These are phyloP conservation scores for Exidia glandulosa DNA, from an alignment of 768 basidiomycete species.

Conservation along the genomic window DNA sequence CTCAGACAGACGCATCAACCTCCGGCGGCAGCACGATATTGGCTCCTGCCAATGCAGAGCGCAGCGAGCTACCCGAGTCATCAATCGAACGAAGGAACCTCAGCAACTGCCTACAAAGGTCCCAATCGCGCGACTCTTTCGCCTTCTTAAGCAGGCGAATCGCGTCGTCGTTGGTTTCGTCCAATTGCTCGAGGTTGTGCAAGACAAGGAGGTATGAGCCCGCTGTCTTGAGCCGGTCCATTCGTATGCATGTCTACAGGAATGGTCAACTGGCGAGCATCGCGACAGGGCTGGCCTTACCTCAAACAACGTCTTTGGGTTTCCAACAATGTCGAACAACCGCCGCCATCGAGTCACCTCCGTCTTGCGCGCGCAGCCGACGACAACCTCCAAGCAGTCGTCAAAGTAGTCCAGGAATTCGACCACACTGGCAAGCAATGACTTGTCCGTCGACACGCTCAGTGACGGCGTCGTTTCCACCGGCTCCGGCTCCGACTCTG, in stretches of 20 bases:
- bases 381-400: slow-evolving; percentile 82
- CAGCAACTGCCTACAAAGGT: slow-evolving; percentile 82
- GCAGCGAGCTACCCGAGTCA: slow-evolving; percentile 64
- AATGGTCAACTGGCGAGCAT: not conserved
- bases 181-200: slow-evolving; percentile 85
- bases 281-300: slow-evolving; percentile 28
- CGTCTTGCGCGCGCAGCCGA: slow-evolving; percentile 92
- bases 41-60: slow-evolving; percentile 36
- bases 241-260: slow-evolving; percentile 57
- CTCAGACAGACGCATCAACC: not conserved
- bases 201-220: slow-evolving; percentile 88
- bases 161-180: slow-evolving; percentile 66
- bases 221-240: slow-evolving; percentile 73
- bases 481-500: slow-evolving; percentile 16
- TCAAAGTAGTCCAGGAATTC: slow-evolving; percentile 95
- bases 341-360: slow-evolving; percentile 85
- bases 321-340: slow-evolving; percentile 83
- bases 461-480: slow-evolving; percentile 16
- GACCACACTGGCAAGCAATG: slow-evolving; percentile 53
- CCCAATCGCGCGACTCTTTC: slow-evolving; percentile 71
- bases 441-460: slow-evolving; percentile 20
- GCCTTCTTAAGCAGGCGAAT: slow-evolving; percentile 70
- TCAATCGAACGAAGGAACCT: slow-evolving; percentile 91
- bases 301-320: slow-evolving; percentile 85
- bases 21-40: not conserved